Evolutionary conservation across 108 stramenopile genomes (phyloP).

Genomic region (Mediolabrus comicus): DNA sequence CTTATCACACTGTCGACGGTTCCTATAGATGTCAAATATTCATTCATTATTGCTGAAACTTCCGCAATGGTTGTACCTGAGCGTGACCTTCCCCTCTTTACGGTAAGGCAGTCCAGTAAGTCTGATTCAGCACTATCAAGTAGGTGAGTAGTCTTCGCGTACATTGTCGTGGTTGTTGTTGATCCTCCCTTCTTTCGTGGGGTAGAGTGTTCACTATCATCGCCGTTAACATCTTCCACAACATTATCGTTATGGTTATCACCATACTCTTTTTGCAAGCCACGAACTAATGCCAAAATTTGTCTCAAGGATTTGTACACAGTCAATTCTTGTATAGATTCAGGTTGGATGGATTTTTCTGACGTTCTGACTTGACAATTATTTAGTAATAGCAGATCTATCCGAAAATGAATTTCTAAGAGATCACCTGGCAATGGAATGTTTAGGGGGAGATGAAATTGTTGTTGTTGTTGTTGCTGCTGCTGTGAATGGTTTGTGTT

Average conservation of each 20-base stretch:
- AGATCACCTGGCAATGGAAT: slow-evolving; percentile 34
- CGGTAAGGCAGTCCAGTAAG: slow-evolving; percentile 2
- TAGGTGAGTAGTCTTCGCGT: not conserved
- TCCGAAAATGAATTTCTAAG: slow-evolving; percentile 65
- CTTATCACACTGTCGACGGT: slow-evolving; percentile 27
- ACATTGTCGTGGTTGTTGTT: not conserved
- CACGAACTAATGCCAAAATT: slow-evolving; percentile 13
- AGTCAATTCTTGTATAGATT: slow-evolving; percentile 11
- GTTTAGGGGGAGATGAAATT: not conserved
- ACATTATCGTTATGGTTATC: not conserved
- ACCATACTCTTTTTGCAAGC: slow-evolving; percentile 4
- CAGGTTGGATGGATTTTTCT: slow-evolving; percentile 12
- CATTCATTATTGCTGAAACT: slow-evolving; percentile 1
- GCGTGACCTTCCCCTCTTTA: not conserved
- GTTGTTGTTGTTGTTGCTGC: not conserved
- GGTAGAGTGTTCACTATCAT: slow-evolving; percentile 1
- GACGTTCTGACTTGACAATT: slow-evolving; percentile 10
- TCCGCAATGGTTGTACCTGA: slow-evolving; percentile 11
- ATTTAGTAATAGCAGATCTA: slow-evolving; percentile 49
- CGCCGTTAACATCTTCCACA: not conserved
- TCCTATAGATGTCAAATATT: slow-evolving; percentile 5
- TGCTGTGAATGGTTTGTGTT: not conserved
- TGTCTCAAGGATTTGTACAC: slow-evolving; percentile 13
- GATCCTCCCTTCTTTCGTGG: slow-evolving; percentile 2
- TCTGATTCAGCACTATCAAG: slow-evolving; percentile 11